phyloP scores from a whole-genome alignment of 306 rosid genomes.

The Prinsepia uniflora region DNA sequence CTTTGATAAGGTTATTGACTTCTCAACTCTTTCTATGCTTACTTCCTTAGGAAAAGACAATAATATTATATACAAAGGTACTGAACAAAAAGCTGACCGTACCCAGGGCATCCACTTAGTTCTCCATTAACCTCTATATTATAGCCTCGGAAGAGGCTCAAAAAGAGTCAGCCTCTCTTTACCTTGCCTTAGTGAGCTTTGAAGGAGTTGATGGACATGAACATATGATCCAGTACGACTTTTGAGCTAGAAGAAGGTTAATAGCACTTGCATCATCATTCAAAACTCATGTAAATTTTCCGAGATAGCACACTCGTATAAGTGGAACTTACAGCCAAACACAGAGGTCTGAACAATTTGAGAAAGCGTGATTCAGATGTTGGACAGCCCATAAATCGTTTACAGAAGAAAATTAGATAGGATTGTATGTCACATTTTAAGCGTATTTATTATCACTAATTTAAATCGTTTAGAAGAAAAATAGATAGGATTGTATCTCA shows the following conservation, averaged over 20 bases:
- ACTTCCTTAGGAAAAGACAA: background rate
- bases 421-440: background rate
- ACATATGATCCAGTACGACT: background rate
- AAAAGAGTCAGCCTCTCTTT: background rate
- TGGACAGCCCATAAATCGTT: background rate
- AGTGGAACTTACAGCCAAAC: background rate
- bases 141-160: background rate
- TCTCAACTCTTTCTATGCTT: background rate
- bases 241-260: background rate
- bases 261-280: background rate
- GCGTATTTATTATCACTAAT: background rate
- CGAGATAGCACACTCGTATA: background rate
- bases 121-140: background rate
- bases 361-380: background rate
- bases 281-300: background rate
- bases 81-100: background rate
- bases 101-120: background rate
- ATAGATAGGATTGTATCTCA: background rate
- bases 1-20: background rate
- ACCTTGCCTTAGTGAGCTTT: background rate
- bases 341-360: background rate
- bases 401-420: background rate
- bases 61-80: background rate
- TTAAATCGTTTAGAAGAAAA: background rate
- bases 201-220: background rate